Percentiles rank a stretch among this genome's conserved stretches.
Evolutionary conservation across 2,329 filamentous ascomycete genomes (phyloP).

Genomic region (Monosporascus sp.): DNA sequence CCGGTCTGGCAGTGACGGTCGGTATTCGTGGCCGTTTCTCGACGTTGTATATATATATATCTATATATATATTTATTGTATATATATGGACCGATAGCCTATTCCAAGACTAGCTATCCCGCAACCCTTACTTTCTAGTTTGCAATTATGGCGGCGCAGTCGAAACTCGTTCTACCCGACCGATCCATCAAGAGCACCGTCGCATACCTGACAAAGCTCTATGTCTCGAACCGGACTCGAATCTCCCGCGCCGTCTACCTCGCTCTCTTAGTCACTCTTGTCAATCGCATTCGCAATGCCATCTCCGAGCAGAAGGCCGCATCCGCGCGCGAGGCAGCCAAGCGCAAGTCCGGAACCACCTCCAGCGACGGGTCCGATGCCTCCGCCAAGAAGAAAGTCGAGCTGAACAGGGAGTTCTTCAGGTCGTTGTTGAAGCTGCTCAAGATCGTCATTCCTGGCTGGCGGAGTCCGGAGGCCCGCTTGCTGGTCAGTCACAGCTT

Average conservation of each 20-base stretch:
- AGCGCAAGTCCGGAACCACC: conserved; percentile 47
- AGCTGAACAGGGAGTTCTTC: conserved; percentile 80
- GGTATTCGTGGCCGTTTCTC: no score
- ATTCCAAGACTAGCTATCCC: no score
- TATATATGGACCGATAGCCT: no score
- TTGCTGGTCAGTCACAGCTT: conserved; percentile 87
- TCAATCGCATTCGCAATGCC: conserved; percentile 85
- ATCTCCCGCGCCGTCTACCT: conserved; percentile 83
- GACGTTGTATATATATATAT: no score
- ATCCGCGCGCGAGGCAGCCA: conserved; percentile 60
- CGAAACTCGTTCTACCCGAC: conserved; percentile 62
- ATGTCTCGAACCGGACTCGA: conserved; percentile 72
- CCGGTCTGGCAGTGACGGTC: not conserved
- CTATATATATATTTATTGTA: no score
- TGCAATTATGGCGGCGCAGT: conserved; percentile 64
- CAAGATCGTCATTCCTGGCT: conserved; percentile 84
- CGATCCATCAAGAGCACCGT: conserved; percentile 61
- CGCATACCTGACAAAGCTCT: conserved; percentile 63
- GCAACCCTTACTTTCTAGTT: no score
- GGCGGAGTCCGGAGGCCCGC: conserved; percentile 81
- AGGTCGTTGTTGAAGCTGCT: conserved; percentile 71
- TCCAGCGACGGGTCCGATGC: conserved; percentile 31
- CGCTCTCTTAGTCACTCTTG: conserved; percentile 71
- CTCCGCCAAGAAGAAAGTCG: conserved; percentile 61
- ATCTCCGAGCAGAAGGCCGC: conserved; percentile 90